Base-by-base conservation (phyloP, 179 eudicot genomes). In the Camellia oleifera region DNA sequence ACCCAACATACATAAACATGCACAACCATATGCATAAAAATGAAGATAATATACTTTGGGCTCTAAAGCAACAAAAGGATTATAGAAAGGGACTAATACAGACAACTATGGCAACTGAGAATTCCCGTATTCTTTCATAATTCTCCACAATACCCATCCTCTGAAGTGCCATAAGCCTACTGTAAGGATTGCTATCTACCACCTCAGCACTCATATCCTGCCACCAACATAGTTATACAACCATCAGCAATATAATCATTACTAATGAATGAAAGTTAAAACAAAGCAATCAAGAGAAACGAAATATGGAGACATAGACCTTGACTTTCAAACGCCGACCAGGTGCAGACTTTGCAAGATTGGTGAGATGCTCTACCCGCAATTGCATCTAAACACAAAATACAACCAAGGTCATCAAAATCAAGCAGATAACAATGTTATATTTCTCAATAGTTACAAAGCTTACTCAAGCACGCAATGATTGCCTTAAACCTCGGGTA, bases 141-240 rank as follows among this genome's bases (percentile, higher is more conserved):
- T 95, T 95, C 42, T 91, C 84, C 84, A 95, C 95, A 81, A 95
- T 95, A 40, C 99, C 99, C 99, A 95, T 95, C 82, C 99, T 89
- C 78, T 95, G 98, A 85, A 95, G 97, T 50, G 99, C 99, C 99
- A 95, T 95, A 18, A 95, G 86, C 84, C 99, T 89, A 83, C 99
- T 95, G 84, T 95, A 95, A 78, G 98, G 99, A 84, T 95, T 95
- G 85, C 99, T 95, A 77, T 94, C 98, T 58, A 94, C 87, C 84
- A 94, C 98, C 84, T 94, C 98, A 50, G 94, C 93, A 85, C 98
- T 94, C 97, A 94, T 93, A 84, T 91, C 94, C 98, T 94, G 91
- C 80, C 79, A 86, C 45, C 65, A 81, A 50, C 7, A 77, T 63
- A n/a, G n/a, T 18, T n/a, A 62, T 12, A 15, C 63, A 82, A 8